phyloP scores from a whole-genome alignment of 2,329 filamentous ascomycete genomes.

The Trichophyton simii region DNA sequence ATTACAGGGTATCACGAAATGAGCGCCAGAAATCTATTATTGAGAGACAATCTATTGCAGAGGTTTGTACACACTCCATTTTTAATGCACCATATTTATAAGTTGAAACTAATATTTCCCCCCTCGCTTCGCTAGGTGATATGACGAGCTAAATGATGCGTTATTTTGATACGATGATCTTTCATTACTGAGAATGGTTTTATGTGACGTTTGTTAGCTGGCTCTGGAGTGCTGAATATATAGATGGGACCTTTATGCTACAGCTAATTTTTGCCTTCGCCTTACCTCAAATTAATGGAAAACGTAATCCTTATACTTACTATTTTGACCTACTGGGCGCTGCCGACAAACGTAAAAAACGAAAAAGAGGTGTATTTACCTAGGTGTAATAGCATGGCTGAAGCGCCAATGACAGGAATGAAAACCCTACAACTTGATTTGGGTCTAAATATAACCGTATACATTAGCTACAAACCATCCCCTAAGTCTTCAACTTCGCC shows the following conservation, averaged over 20 bases:
- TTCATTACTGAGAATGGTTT: neutral
- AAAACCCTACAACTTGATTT: neutral
- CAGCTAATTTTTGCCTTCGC: too few relatives aligned
- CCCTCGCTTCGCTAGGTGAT: too few relatives aligned
- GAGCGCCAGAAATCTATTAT: conserved; percentile 80
- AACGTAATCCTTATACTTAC: too few relatives aligned
- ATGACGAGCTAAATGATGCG: neutral
- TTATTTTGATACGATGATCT: neutral
- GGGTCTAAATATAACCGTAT: neutral
- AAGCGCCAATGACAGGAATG: neutral
- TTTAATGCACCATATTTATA: neutral
- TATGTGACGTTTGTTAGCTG: too few relatives aligned
- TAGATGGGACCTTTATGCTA: too few relatives aligned
- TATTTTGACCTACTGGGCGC: too few relatives aligned
- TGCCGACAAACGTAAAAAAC: too few relatives aligned
- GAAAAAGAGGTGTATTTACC: too few relatives aligned
- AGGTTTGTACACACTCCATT: conserved; percentile 24
- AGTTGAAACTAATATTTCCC: neutral
- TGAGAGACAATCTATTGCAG: conserved; percentile 46
- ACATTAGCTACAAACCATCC: neutral
- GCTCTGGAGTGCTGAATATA: too few relatives aligned
- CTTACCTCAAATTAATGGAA: too few relatives aligned
- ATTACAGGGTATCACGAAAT: conserved; percentile 75
- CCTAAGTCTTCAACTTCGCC: conserved; percentile 21
- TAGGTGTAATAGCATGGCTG: neutral